Conservation (phyloP, 805 yeast species). For the Priceomyces melissophilus region DNA sequence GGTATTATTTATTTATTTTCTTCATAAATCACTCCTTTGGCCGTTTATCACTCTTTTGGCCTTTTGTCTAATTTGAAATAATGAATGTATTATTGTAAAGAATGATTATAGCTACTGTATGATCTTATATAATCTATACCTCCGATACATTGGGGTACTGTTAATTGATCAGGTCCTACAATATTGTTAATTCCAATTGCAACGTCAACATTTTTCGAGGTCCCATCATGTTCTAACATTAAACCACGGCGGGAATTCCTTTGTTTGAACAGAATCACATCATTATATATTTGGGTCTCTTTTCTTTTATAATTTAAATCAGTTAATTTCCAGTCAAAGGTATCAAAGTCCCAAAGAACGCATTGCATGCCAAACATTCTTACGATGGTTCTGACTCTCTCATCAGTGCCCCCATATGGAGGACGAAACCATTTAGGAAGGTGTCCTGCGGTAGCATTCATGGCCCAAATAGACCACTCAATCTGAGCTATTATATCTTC, state of each 20-base stretch:
- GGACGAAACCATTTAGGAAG: slow-evolving; percentile 94
- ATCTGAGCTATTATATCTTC: slow-evolving; percentile 85
- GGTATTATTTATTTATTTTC: too few species aligned
- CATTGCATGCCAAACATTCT: slow-evolving; percentile 83
- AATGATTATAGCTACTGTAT: slow-evolving; percentile 9
- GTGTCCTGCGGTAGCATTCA: slow-evolving; percentile 89
- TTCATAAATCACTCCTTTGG: too few species aligned
- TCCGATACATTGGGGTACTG: slow-evolving; percentile 75
- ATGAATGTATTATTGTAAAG: too few species aligned
- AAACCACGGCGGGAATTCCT: slow-evolving; percentile 47
- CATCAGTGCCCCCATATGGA: slow-evolving; percentile 93
- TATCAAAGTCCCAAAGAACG: slow-evolving; percentile 88
- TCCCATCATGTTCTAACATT: slow-evolving; percentile 84
- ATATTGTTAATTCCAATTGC: slow-evolving; percentile 59
- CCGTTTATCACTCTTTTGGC: too few species aligned
- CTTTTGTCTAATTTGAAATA: too few species aligned
- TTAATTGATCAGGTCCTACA: slow-evolving; percentile 59
- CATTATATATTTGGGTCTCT: slow-evolving; percentile 50
- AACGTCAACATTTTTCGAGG: slow-evolving; percentile 60
- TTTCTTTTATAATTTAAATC: slow-evolving; percentile 39
- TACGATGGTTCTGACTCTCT: slow-evolving; percentile 74
- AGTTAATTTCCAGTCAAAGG: slow-evolving; percentile 84
- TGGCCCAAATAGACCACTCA: slow-evolving; percentile 96
- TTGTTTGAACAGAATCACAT: slow-evolving; percentile 52
- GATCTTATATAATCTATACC: slow-evolving; percentile 58